Evolutionary conservation across 352 stramenopile species (phyloP).

Genomic region (Phytophthora crassamura): DNA sequence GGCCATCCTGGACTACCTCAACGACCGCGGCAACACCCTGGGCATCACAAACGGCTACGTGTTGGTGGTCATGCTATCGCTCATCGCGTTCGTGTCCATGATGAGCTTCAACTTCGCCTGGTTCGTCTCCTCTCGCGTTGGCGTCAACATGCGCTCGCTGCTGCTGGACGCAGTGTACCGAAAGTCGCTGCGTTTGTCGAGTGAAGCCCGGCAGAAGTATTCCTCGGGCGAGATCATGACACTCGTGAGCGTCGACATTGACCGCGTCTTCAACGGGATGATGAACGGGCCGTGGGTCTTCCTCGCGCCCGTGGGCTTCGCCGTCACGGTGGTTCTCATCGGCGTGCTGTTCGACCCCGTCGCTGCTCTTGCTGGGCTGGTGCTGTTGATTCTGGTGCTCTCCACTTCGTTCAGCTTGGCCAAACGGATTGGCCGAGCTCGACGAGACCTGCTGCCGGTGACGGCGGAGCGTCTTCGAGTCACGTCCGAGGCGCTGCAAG

Average conservation of each 20-base stretch:
- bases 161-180: constrained; percentile 40
- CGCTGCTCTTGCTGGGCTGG: constrained; percentile 1
- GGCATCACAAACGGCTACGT: constrained; percentile 23
- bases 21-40: constrained; percentile 20
- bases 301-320: constrained; percentile 20
- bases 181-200: constrained; percentile 68
- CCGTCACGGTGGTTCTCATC: constrained; percentile 28
- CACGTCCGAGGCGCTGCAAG: constrained; percentile 90
- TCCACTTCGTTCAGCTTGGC: constrained; percentile 2
- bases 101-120: constrained; percentile 35
- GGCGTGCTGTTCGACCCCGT: constrained; percentile 24
- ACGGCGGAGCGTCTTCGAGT: constrained; percentile 87
- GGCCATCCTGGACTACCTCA: constrained; percentile 27
- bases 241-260: constrained; percentile 20
- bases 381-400: constrained; percentile 20
- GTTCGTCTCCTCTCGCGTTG: constrained; percentile 28
- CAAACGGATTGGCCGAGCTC: constrained; percentile 5
- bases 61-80: constrained; percentile 7
- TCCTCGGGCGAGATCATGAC: constrained; percentile 35
- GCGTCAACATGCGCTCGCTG: constrained; percentile 34
- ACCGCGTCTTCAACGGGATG: constrained; percentile 34
- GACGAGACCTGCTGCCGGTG: constrained; percentile 19
- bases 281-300: constrained; percentile 25
- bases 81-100: constrained; percentile 21
- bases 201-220: constrained; percentile 36